Conservation (phyloP, 176 grass and related monocot species). For the Carex parvula region DNA sequence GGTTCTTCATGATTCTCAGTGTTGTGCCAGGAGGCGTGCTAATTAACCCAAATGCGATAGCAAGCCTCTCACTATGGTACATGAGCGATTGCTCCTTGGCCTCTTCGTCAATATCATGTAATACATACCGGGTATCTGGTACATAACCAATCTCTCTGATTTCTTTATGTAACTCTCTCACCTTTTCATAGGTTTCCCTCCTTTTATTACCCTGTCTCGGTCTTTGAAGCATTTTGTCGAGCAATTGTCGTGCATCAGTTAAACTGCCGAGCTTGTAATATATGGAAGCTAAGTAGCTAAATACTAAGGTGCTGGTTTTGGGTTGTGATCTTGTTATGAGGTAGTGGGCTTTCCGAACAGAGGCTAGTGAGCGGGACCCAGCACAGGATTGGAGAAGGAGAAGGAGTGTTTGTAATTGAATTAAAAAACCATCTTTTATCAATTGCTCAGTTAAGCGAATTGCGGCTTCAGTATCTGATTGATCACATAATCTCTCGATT, state of each 20-base stretch:
- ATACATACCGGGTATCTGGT: slow-evolving; percentile 65
- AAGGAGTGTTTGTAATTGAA: slow-evolving; percentile 24
- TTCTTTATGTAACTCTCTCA: slow-evolving; percentile 54
- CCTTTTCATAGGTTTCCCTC: slow-evolving; percentile 65
- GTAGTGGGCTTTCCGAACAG: slow-evolving; percentile 39
- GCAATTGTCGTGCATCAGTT: slow-evolving; percentile 36
- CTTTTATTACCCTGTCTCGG: slow-evolving; percentile 28
- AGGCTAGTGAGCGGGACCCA: slow-evolving; percentile 37
- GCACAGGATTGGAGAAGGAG: slow-evolving; percentile 41
- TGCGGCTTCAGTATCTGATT: slow-evolving; percentile 29
- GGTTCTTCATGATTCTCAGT: slow-evolving; percentile 87
- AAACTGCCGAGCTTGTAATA: slow-evolving; percentile 63
- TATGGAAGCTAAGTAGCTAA: slow-evolving; percentile 38
- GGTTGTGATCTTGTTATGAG: slow-evolving; percentile 29
- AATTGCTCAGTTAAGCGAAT: slow-evolving; percentile 49
- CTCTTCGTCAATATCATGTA: slow-evolving; percentile 73
- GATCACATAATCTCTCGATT: slow-evolving; percentile 20
- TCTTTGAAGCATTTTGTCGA: slow-evolving; percentile 25
- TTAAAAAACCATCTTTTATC: slow-evolving; percentile 7
- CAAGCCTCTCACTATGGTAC: slow-evolving; percentile 91
- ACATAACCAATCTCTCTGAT: slow-evolving; percentile 69
- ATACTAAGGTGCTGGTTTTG: slow-evolving; percentile 13
- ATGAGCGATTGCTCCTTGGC: slow-evolving; percentile 77
- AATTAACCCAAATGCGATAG: slow-evolving; percentile 75
- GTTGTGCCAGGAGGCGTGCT: slow-evolving; percentile 63